A percentile compares a stretch with the other conserved stretches of the same genome.
phyloP scores from a whole-genome alignment of 345 rosid genomes.

The Physaria fendleri region DNA sequence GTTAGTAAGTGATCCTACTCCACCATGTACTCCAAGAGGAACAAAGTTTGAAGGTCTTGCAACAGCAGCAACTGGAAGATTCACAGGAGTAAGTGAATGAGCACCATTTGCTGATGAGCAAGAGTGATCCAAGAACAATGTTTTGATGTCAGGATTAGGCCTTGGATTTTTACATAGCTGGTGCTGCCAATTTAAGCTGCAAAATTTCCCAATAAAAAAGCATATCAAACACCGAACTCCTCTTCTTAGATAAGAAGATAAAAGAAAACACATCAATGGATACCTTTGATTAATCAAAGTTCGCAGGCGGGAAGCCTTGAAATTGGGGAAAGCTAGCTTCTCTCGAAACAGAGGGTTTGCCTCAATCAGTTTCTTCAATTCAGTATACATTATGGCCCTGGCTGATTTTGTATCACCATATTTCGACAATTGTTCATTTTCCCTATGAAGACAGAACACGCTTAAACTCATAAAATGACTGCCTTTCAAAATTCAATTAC shows the following conservation, averaged over 20 bases:
- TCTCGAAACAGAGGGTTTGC: slow-evolving; percentile 89
- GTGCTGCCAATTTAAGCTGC: slow-evolving; percentile 94
- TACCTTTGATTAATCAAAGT: slow-evolving; percentile 91
- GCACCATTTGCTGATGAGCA: slow-evolving; percentile 70
- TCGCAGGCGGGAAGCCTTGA: slow-evolving; percentile 72
- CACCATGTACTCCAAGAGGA: slow-evolving; percentile 74
- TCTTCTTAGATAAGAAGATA: not conserved
- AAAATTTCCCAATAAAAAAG: not conserved
- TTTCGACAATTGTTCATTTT: slow-evolving; percentile 87
- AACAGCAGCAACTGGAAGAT: slow-evolving; percentile 58
- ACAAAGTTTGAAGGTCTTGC: slow-evolving; percentile 71
- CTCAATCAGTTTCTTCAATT: slow-evolving; percentile 79
- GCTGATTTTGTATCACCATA: slow-evolving; percentile 96
- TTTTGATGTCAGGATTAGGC: slow-evolving; percentile 87
- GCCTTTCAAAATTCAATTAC: not conserved
- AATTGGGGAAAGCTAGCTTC: slow-evolving; percentile 65
- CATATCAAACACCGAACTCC: not conserved
- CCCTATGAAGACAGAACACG: slow-evolving; percentile 35
- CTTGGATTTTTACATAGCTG: slow-evolving; percentile 93
- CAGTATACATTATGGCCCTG: slow-evolving; percentile 71
- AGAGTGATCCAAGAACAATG: slow-evolving; percentile 76
- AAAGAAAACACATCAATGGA: not conserved
- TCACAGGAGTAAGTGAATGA: slow-evolving; percentile 61
- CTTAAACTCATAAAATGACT: not conserved
- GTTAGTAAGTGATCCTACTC: slow-evolving; percentile 37